phyloP scores from a whole-genome alignment of 345 rosid species.

The Salix brachista region DNA sequence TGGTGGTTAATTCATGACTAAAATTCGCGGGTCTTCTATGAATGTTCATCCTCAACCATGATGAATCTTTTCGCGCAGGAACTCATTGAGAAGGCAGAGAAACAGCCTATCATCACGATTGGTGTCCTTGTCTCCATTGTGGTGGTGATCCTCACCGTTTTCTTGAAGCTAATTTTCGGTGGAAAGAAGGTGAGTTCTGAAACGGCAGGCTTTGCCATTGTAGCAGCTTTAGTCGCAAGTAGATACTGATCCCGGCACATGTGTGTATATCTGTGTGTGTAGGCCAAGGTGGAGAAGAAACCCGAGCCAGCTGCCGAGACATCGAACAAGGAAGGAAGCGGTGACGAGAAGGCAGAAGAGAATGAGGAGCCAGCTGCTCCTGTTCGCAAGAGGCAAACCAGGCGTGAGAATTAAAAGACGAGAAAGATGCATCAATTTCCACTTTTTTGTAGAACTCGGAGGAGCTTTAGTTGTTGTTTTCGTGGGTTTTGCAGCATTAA shows the following conservation, averaged over 20 bases:
- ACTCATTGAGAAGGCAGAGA: conserved; percentile 68
- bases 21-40: background rate
- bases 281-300: conserved; percentile 42
- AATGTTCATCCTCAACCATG: conserved; percentile 1
- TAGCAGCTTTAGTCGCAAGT: too few relatives aligned
- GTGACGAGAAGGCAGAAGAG: conserved; percentile 42
- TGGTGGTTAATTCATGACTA: background rate
- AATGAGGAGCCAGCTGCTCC: conserved; percentile 40
- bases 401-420: conserved; percentile 51
- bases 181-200: conserved; percentile 52
- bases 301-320: conserved; percentile 42
- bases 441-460: conserved; percentile 26
- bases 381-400: conserved; percentile 43
- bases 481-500: conserved; percentile 11
- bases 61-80: conserved; percentile 34
- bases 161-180: conserved; percentile 58
- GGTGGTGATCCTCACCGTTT: conserved; percentile 42
- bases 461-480: conserved; percentile 15
- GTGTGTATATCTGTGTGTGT: conserved; percentile 9
- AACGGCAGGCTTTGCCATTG: background rate
- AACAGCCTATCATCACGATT: conserved; percentile 58
- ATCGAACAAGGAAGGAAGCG: conserved; percentile 37
- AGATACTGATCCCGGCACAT: too few relatives aligned
- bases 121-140: conserved; percentile 51
- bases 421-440: conserved; percentile 1